Base-by-base conservation (phyloP, 371 early-diverging fungal species). In the Choanephora cucurbitarum region DNA sequence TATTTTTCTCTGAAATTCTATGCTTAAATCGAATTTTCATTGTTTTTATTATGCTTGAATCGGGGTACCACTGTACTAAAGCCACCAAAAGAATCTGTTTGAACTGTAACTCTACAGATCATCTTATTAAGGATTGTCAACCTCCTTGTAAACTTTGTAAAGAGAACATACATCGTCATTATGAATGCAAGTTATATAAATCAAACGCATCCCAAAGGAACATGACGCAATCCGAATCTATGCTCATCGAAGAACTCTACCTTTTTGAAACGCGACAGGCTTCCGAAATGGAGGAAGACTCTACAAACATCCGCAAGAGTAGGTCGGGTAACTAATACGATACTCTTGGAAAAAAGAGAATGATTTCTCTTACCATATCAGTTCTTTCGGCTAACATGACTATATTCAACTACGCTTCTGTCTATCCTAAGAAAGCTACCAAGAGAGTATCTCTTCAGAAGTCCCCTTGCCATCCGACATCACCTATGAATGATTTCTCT, bases 41-140 rank as follows among this genome's bases (percentile, higher is more conserved):
- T n/a, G n/a, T n/a, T n/a, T n/a, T n/a, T n/a, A n/a, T n/a, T n/a
- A n/a, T n/a, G n/a, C n/a, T n/a, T n/a, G n/a, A n/a, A n/a, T n/a
- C n/a, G n/a, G n/a, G n/a, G n/a, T n/a, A n/a, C n/a, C n/a, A n/a
- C n/a, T n/a, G n/a, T 37, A 13, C 37, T 37, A 37, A 37, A 37
- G 10, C 37, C 10, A 37, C 37, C 10, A 37, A 37, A 37, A 9
- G 37, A 28, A 28, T 31, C n/a, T 46, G 46, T 28, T 46, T 28
- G 46, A 46, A 46, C 17, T 46, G 46, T 46, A 46, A 28, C 13
- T n/a, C n/a, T 46, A 31, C 24, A 3, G 46, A 46, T 3, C 46
- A 46, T 31, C 28, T 28, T 15, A 28, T 31, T 24, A 23, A 28
- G 18, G 46, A 46, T 15, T 46, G 46, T 46, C 18, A 23, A 28